Conservation (phyloP, 2,329 filamentous ascomycete genomes). For the Botrytis paeoniae region DNA sequence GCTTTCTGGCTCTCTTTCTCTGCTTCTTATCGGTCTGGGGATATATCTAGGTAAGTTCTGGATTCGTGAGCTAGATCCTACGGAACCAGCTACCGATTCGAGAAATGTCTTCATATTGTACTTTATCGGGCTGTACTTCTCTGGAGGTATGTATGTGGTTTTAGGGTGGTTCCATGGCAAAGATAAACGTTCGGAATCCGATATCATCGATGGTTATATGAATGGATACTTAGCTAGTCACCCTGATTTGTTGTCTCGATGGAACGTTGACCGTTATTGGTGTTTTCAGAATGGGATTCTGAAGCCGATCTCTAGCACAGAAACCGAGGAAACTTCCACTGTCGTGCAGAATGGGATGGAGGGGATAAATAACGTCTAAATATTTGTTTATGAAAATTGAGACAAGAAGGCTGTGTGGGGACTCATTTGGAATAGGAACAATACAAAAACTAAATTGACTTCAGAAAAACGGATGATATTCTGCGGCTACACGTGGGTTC, state of each 20-base stretch:
- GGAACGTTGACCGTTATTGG: neutral
- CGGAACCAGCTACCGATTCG: neutral
- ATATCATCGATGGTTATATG: neutral
- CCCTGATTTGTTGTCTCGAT: neutral
- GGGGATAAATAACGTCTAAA: neutral
- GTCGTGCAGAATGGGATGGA: neutral
- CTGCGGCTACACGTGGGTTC: neutral
- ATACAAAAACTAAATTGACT: neutral
- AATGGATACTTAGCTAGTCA: neutral
- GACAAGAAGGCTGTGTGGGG: neutral
- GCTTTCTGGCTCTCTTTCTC: neutral
- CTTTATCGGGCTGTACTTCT: neutral
- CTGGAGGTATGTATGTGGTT: neutral
- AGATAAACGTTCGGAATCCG: no score
- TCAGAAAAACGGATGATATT: neutral
- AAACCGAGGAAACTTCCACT: neutral
- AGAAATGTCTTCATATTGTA: constrained; percentile 5
- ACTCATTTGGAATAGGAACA: neutral
- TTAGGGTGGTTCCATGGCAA: neutral
- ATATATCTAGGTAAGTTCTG: neutral
- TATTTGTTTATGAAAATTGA: accelerated
- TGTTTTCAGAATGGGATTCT: neutral
- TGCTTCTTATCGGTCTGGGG: neutral
- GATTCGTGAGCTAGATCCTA: neutral
- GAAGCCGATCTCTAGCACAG: neutral